Conservation (phyloP, 23 red algal species). For the Cyanidium caldarium region DNA sequence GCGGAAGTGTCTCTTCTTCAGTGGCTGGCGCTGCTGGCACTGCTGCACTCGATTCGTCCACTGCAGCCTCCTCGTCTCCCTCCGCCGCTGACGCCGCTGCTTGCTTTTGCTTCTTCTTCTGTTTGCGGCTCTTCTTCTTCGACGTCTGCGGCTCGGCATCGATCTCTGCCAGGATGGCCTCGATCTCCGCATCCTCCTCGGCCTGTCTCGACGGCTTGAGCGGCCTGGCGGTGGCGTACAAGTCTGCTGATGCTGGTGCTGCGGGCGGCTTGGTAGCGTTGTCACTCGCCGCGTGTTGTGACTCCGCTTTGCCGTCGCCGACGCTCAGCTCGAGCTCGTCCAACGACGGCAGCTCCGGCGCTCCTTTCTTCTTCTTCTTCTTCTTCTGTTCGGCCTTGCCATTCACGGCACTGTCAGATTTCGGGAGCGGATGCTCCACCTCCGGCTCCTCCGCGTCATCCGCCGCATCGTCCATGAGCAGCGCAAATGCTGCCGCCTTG, state of each 20-base stretch:
- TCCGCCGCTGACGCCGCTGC: not conserved
- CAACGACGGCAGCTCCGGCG: not conserved
- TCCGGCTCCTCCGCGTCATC: too few species aligned
- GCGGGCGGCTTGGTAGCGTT: not conserved
- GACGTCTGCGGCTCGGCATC: not conserved
- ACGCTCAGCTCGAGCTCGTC: not conserved
- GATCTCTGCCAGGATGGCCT: constrained; percentile 37
- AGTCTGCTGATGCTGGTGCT: not conserved
- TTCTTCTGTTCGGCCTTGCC: constrained; percentile 18
- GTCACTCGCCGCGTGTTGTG: not conserved
- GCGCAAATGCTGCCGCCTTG: not conserved
- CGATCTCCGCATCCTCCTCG: constrained; percentile 29
- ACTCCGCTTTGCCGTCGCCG: not conserved
- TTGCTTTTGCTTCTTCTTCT: constrained; percentile 14
- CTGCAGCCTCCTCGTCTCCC: constrained; percentile 39
- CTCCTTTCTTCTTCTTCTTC: constrained; percentile 54
- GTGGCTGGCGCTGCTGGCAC: not conserved
- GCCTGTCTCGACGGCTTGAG: not conserved
- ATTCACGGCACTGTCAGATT: not conserved
- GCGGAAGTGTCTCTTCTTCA: not conserved
- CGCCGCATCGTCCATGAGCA: constrained; percentile 1
- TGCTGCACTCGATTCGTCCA: constrained; percentile 20
- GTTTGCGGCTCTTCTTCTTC: constrained; percentile 27
- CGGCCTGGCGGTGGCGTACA: not conserved
- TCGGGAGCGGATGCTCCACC: too few species aligned